Evolutionary conservation across 345 rosid species (phyloP).

Genomic region (Brassica juncea): DNA sequence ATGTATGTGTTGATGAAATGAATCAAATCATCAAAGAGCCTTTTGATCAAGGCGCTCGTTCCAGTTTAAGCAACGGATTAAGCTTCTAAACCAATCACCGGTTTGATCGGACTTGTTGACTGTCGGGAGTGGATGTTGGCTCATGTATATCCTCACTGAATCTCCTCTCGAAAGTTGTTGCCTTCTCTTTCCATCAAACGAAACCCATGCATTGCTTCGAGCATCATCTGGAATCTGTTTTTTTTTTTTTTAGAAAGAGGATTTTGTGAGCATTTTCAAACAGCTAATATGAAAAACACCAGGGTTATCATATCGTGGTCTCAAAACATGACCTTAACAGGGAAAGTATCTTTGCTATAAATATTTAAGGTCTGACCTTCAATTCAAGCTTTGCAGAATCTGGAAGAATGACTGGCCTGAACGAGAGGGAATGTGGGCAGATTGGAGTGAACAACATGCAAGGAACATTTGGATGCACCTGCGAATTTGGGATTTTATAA

Average conservation of each 20-base stretch:
- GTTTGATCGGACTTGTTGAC: constrained; percentile 95
- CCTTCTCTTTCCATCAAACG: constrained; percentile 96
- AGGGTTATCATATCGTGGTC: not conserved
- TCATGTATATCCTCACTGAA: constrained; percentile 84
- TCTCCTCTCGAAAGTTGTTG: constrained; percentile 97
- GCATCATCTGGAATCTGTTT: constrained; percentile 86
- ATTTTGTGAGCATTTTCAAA: constrained; percentile 18
- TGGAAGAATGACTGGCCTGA: constrained; percentile 97
- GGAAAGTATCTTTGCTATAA: not conserved
- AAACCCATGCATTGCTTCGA: constrained; percentile 98
- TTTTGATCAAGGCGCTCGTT: constrained; percentile 93
- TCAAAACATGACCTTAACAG: constrained; percentile 1
- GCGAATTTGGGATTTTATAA: constrained; percentile 26
- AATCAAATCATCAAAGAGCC: constrained; percentile 47
- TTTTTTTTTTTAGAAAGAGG: not conserved
- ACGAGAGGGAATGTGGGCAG: constrained; percentile 97
- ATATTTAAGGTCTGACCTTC: constrained; percentile 54
- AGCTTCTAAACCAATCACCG: constrained; percentile 95
- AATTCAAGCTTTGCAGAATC: constrained; percentile 94
- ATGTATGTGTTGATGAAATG: constrained; percentile 6
- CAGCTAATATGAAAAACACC: not conserved
- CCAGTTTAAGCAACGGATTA: constrained; percentile 97
- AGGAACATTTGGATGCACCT: constrained; percentile 99
- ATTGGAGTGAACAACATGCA: constrained; percentile 98
- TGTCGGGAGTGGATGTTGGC: constrained; percentile 94